A percentile compares a stretch with the other conserved stretches of the same genome.
Evolutionary conservation across 257 asterid genomes (phyloP).

Genomic region (Solanum piurae): DNA sequence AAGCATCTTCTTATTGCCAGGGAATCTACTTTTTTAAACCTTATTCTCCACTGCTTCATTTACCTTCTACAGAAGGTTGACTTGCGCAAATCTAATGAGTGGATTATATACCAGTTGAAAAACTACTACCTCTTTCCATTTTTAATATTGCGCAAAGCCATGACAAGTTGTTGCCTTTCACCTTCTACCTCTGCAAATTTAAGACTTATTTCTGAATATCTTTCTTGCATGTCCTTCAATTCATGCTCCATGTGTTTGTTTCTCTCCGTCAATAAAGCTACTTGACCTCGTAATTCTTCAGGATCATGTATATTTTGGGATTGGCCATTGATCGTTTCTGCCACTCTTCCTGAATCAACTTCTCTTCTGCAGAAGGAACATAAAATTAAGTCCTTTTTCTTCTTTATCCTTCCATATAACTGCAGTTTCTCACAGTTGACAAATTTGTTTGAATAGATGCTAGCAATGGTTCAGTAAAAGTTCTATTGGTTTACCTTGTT

Average conservation of each 20-base stretch:
- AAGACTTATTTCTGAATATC: constrained; percentile 94
- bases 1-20: not conserved
- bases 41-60: not conserved
- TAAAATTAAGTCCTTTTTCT: not conserved
- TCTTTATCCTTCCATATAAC: not conserved
- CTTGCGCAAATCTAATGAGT: not conserved
- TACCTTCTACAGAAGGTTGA: not conserved
- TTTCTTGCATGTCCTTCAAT: constrained; percentile 76
- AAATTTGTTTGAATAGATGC: not conserved
- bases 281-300: constrained; percentile 43
- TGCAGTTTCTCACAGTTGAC: not conserved
- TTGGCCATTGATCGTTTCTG: constrained; percentile 15
- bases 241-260: constrained; percentile 65
- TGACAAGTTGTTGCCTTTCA: constrained; percentile 92
- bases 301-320: constrained; percentile 22
- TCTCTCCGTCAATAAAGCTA: constrained; percentile 49
- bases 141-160: constrained; percentile 74
- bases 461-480: not conserved
- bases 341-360: constrained; percentile 6
- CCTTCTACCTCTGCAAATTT: constrained; percentile 98
- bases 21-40: not conserved
- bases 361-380: constrained; percentile 17
- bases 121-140: constrained; percentile 35
- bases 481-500: constrained; percentile 13
- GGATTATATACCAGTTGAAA: not conserved